phyloP scores from a whole-genome alignment of 2,329 filamentous ascomycete species.

The Phialophora verrucosa region DNA sequence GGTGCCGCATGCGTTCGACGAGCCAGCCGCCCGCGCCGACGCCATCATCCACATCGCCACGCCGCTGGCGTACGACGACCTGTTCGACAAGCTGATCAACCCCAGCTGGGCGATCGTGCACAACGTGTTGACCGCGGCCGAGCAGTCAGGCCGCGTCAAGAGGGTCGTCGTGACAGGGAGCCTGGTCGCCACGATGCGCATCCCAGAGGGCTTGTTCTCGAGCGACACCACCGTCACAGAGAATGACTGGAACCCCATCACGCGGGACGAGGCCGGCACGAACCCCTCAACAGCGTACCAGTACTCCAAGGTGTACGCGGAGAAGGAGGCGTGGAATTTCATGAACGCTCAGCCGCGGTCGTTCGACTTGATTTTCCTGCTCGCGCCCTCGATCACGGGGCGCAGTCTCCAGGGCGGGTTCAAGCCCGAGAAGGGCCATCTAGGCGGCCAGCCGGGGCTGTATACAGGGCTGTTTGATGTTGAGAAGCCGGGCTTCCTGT shows the following conservation, averaged over 20 bases:
- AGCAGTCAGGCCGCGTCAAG: conserved; percentile 8
- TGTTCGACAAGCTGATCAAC: conserved; percentile 23
- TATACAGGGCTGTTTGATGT: conserved; percentile 20
- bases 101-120: conserved; percentile 20
- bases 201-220: conserved; percentile 11
- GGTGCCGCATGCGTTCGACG: conserved; percentile 10
- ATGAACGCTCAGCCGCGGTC: conserved; percentile 9
- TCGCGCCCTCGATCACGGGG: conserved; percentile 23
- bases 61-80: conserved; percentile 17
- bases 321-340: conserved; percentile 24
- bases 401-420: conserved; percentile 16
- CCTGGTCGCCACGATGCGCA: conserved; percentile 13
- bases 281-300: conserved; percentile 19
- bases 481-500: conserved; percentile 21
- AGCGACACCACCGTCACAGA: conserved; percentile 4
- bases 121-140: conserved; percentile 19
- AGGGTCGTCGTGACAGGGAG: conserved; percentile 25
- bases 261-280: conserved; percentile 14
- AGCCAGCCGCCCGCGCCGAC: conserved; percentile 11
- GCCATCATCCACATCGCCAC: conserved; percentile 26
- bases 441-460: conserved; percentile 21
- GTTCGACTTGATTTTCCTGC: conserved; percentile 19
- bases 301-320: conserved; percentile 21
- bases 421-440: conserved; percentile 14
- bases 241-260: conserved; percentile 20